These are phyloP conservation scores for Penicillium verrucosum DNA, from an alignment of 2,329 filamentous ascomycete species.

Conservation along the genomic window DNA sequence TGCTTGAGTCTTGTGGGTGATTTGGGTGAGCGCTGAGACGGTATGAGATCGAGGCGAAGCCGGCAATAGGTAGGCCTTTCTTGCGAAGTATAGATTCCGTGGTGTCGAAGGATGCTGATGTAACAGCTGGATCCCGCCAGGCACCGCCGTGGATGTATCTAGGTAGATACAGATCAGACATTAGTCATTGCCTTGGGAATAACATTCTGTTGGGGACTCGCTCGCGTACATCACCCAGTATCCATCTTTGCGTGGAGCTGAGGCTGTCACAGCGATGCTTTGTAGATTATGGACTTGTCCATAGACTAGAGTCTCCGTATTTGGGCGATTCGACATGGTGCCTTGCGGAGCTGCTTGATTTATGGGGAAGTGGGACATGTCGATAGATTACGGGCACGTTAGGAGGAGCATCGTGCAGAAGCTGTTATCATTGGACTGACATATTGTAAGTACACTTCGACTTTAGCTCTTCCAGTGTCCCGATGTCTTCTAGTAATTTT, in stretches of 20 bases:
- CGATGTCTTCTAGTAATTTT: background rate
- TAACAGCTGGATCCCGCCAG: constrained; percentile 47
- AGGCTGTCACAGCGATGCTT: constrained; percentile 30
- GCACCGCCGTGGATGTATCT: constrained; percentile 51
- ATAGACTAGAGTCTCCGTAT: constrained; percentile 24
- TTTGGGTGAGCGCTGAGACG: constrained; percentile 44
- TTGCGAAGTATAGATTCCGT: constrained; percentile 35
- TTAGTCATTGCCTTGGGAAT: constrained; percentile 1
- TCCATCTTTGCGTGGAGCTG: constrained; percentile 20
- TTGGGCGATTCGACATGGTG: constrained; percentile 27
- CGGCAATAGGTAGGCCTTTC: constrained; percentile 31
- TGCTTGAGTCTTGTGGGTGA: constrained; percentile 36
- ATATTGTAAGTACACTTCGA: background rate
- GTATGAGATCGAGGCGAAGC: constrained; percentile 47
- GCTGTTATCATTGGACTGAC: background rate
- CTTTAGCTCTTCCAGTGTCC: background rate
- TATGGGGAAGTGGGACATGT: constrained; percentile 11
- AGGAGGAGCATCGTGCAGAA: background rate
- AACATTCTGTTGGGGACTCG: background rate
- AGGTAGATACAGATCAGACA: background rate
- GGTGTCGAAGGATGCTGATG: constrained; percentile 34
- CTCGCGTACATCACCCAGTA: constrained; percentile 42
- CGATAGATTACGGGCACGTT: constrained; percentile 1
- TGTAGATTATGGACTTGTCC: constrained; percentile 34
- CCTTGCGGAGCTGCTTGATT: constrained; percentile 1